Conservation (phyloP, 2,329 filamentous ascomycete species). For the Lizonia empirigonia region DNA sequence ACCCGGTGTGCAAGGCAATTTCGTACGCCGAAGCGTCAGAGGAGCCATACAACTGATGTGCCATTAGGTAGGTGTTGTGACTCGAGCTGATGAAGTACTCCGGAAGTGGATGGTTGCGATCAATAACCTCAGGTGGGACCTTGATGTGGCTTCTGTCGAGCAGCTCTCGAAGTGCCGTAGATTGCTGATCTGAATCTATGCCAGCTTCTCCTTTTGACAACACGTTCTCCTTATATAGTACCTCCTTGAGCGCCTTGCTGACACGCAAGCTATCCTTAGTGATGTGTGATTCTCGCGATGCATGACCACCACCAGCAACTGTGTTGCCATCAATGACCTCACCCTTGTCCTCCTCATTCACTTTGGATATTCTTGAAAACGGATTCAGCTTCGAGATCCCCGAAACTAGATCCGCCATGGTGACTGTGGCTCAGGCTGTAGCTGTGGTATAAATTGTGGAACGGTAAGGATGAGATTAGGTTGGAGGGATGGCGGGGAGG, state of each 20-base stretch:
- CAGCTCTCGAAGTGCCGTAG: conserved; percentile 56
- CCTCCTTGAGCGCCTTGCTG: conserved; percentile 63
- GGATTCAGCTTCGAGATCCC: conserved; percentile 43
- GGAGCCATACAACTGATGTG: conserved; percentile 70
- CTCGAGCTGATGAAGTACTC: conserved; percentile 76
- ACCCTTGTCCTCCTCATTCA: conserved; percentile 60
- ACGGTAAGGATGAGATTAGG: conserved; percentile 13
- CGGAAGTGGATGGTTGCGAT: conserved; percentile 65
- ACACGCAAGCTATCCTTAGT: conserved; percentile 63
- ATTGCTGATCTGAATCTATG: conserved; percentile 53
- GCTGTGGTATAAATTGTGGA: conserved; percentile 12
- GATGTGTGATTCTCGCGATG: conserved; percentile 54
- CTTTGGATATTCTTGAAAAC: conserved; percentile 33
- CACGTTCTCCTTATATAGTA: conserved; percentile 60
- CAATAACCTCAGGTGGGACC: conserved; percentile 61
- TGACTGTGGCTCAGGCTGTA: conserved; percentile 18
- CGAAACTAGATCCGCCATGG: conserved; percentile 44
- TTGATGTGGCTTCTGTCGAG: conserved; percentile 63
- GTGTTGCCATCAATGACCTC: conserved; percentile 57
- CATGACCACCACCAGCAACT: conserved; percentile 66
- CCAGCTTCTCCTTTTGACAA: conserved; percentile 56
- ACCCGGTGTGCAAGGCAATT: conserved; percentile 65
- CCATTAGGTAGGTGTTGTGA: conserved; percentile 75
- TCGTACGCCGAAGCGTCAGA: conserved; percentile 69
- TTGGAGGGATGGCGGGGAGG: conserved; percentile 4